Evolutionary conservation across 495 filamentous ascomycete species (phyloP).

Genomic region (Rhizodiscina lignyota): DNA sequence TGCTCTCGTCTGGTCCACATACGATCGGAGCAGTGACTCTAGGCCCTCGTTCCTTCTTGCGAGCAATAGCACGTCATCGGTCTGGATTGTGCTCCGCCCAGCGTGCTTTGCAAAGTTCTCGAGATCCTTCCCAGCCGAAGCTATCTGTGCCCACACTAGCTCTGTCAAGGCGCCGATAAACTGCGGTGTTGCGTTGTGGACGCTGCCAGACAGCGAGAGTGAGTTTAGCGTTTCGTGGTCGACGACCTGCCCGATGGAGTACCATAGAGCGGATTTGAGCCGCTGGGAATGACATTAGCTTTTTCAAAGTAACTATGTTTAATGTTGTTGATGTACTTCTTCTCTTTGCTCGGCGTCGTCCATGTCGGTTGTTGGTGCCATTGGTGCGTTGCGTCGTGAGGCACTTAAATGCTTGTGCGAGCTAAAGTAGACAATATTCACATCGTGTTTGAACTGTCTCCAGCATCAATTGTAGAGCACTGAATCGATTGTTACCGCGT

Average conservation of each 20-base stretch:
- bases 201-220: conserved; percentile 28
- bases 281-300: conserved; percentile 47
- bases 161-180: conserved; percentile 89
- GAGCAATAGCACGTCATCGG: conserved; percentile 76
- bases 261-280: conserved; percentile 91
- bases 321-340: no score
- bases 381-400: no score
- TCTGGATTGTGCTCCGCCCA: conserved; percentile 63
- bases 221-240: conserved; percentile 71
- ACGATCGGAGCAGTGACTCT: conserved; percentile 17
- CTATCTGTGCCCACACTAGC: conserved; percentile 80
- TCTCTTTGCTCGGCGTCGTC: no score
- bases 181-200: conserved; percentile 76
- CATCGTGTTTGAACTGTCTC: no score
- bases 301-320: no score
- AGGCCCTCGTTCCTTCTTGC: conserved; percentile 74
- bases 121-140: conserved; percentile 27
- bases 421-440: no score
- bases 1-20: conserved; percentile 15
- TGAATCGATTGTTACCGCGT: no score
- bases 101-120: conserved; percentile 68
- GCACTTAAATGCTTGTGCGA: no score
- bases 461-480: no score
- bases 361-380: no score
- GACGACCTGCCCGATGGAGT: conserved; percentile 71